Percentiles rank a stretch among this genome's conserved stretches.
phyloP scores from a whole-genome alignment of 73 alveolate genomes.

The Diophrys appendiculata region DNA sequence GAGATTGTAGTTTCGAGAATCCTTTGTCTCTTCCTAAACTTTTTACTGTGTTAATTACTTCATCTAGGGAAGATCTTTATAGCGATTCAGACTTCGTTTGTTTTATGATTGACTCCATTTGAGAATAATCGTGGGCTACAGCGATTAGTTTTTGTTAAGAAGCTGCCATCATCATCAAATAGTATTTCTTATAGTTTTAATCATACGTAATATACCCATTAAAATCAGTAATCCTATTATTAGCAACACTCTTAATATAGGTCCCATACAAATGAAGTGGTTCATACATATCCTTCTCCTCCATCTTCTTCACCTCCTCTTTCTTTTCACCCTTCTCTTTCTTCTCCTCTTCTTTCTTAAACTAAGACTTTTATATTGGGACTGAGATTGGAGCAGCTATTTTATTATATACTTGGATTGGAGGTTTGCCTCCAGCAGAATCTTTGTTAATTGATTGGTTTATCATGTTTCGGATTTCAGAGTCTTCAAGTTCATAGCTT shows the following conservation, averaged over 20 bases:
- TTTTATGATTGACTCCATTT: too few relatives aligned
- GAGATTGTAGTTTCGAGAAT: background rate
- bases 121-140: constrained; percentile 45
- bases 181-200: constrained; percentile 29
- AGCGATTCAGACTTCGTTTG: constrained; percentile 9
- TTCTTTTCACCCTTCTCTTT: too few relatives aligned
- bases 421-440: too few relatives aligned
- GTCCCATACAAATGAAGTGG: constrained; percentile 29
- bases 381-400: too few relatives aligned
- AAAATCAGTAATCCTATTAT: constrained; percentile 20
- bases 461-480: too few relatives aligned
- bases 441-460: too few relatives aligned
- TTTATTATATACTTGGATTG: too few relatives aligned
- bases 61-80: background rate
- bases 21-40: background rate
- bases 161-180: constrained; percentile 23
- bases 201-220: constrained; percentile 37
- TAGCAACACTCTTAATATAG: constrained; percentile 23
- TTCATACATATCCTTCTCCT: constrained; percentile 46
- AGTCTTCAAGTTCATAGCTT: too few relatives aligned
- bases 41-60: background rate
- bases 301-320: too few relatives aligned
- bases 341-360: too few relatives aligned
- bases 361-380: too few relatives aligned
- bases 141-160: constrained; percentile 10